Evolutionary conservation across 371 early-diverging fungal species (phyloP).

Genomic region (Zychaea mexicana): DNA sequence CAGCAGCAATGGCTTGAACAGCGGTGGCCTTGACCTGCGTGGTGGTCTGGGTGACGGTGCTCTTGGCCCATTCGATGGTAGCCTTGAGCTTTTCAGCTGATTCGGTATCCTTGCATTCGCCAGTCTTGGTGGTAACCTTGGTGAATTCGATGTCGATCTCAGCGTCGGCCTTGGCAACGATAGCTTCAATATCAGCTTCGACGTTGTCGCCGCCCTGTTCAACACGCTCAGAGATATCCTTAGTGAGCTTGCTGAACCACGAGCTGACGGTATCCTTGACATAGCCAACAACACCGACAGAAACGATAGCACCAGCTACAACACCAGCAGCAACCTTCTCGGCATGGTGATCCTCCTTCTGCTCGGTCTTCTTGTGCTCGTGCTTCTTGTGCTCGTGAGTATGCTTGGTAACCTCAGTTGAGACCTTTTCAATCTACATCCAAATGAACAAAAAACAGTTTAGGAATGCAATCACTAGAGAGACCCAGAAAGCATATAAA

Average conservation of each 20-base stretch:
- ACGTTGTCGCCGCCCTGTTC: conserved; percentile 32
- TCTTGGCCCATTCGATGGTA: conserved; percentile 16
- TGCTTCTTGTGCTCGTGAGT: background rate
- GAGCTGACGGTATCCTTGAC: conserved; percentile 28
- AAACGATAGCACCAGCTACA: conserved; percentile 4
- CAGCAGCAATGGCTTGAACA: conserved; percentile 1
- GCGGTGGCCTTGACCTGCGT: conserved; percentile 11
- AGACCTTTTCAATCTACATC: conserved; percentile 3
- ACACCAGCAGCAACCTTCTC: background rate
- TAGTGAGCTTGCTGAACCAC: conserved; percentile 32
- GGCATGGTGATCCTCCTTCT: conserved; percentile 12
- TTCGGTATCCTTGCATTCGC: background rate
- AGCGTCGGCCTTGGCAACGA: conserved; percentile 27
- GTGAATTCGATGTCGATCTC: background rate
- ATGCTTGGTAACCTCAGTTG: background rate
- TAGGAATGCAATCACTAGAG: no score
- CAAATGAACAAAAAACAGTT: no score
- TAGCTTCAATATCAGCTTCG: conserved; percentile 33
- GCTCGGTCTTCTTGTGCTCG: conserved; percentile 9
- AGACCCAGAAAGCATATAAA: background rate
- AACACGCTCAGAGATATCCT: conserved; percentile 31
- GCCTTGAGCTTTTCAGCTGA: background rate
- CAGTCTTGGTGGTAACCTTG: background rate
- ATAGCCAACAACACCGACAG: conserved; percentile 21
- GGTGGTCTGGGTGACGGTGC: background rate